Evolutionary conservation across 202 grass and related monocot species (phyloP).

Genomic region (Digitaria exilis): DNA sequence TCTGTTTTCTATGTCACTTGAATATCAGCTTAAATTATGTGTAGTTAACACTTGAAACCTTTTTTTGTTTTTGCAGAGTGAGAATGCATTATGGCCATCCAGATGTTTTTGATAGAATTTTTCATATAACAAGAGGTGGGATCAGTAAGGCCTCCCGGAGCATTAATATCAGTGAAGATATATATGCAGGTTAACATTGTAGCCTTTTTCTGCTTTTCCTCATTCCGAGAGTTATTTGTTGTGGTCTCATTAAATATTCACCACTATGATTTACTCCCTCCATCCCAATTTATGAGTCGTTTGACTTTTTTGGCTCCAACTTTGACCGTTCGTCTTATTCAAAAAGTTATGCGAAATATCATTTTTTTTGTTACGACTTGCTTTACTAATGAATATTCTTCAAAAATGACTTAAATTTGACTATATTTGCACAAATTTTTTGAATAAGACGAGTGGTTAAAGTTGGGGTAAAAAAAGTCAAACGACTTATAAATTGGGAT

Average conservation of each 20-base stretch:
- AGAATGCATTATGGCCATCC: slow-evolving; percentile 98
- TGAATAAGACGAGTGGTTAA: too few relatives aligned
- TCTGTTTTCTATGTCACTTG: slow-evolving; percentile 24
- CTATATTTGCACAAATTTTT: too few relatives aligned
- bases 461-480: too few relatives aligned
- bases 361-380: too few relatives aligned
- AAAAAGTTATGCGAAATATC: too few relatives aligned
- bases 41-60: slow-evolving; percentile 6
- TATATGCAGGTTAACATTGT: slow-evolving; percentile 71
- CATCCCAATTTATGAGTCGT: too few relatives aligned
- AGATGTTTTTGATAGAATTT: slow-evolving; percentile 98
- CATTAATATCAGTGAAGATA: slow-evolving; percentile 98
- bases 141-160: slow-evolving; percentile 94
- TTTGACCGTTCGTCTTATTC: too few relatives aligned
- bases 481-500: too few relatives aligned
- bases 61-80: slow-evolving; percentile 53
- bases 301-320: too few relatives aligned
- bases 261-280: background rate
- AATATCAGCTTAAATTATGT: slow-evolving; percentile 11
- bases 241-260: background rate
- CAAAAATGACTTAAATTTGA: too few relatives aligned
- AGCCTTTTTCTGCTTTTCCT: slow-evolving; percentile 33
- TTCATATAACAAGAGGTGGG: slow-evolving; percentile 94
- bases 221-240: slow-evolving; percentile 14
- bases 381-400: too few relatives aligned